Evolutionary conservation across 1,284 basidiomycete genomes (phyloP).

Genomic region (Irpex sp.): DNA sequence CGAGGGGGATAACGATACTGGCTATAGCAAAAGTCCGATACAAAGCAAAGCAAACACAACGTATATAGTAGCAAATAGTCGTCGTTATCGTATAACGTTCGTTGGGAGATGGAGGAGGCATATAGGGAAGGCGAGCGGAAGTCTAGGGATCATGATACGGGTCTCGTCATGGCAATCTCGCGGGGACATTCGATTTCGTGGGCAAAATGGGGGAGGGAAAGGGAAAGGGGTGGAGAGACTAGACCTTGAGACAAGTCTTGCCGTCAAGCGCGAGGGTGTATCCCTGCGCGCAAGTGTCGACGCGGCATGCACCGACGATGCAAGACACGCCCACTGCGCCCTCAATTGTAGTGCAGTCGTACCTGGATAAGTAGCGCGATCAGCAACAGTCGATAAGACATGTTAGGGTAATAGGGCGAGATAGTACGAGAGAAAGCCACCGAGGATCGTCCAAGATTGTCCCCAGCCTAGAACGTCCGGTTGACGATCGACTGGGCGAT

Average conservation of each 20-base stretch:
- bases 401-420: not conserved
- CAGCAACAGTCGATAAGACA: not conserved
- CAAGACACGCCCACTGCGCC: constrained; percentile 25
- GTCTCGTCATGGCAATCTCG: too few species aligned
- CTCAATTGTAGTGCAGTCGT: constrained; percentile 26
- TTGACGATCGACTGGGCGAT: not conserved
- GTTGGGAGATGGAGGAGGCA: too few species aligned
- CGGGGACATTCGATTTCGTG: not conserved
- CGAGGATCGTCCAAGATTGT: not conserved
- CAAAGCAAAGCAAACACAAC: too few species aligned
- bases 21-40: too few species aligned
- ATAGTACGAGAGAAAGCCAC: not conserved
- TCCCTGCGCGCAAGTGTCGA: constrained; percentile 25
- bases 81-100: too few species aligned
- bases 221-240: not conserved
- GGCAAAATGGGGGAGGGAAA: not conserved
- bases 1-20: too few species aligned
- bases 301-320: constrained; percentile 21
- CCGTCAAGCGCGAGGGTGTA: constrained; percentile 17
- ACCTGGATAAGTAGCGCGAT: constrained; percentile 12
- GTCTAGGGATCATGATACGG: too few species aligned
- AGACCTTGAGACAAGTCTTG: constrained; percentile 16
- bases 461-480: not conserved
- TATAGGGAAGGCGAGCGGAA: too few species aligned
- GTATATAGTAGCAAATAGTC: too few species aligned